Percentiles rank a stretch among this genome's conserved stretches.
Conservation (phyloP, 169 alveolate genomes). For the Plasmodium chabaudi region DNA sequence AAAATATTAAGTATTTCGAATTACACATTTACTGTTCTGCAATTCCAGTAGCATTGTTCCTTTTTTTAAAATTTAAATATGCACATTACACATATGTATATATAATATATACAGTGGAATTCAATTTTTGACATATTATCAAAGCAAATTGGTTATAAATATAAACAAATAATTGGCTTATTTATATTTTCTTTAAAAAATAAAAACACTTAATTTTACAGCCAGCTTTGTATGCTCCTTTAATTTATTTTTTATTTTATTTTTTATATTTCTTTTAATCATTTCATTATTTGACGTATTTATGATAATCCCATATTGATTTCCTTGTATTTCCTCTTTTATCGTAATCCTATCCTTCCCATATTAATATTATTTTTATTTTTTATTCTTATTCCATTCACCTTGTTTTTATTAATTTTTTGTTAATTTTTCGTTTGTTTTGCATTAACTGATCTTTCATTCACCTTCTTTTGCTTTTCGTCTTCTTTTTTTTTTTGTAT, state of each 20-base stretch:
- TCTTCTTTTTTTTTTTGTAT: background rate
- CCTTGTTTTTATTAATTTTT: background rate
- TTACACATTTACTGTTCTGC: constrained; percentile 37
- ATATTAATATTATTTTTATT: background rate
- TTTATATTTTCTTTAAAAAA: too few species aligned
- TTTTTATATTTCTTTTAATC: constrained; percentile 15
- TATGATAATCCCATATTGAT: too few species aligned
- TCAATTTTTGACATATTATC: constrained; percentile 2
- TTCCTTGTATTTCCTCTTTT: too few species aligned
- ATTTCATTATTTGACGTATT: background rate
- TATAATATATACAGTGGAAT: constrained; percentile 2
- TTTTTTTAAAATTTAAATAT: background rate
- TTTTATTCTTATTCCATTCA: background rate
- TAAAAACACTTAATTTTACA: constrained; percentile 2
- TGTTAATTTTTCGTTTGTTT: constrained; percentile 6
- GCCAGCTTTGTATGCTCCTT: background rate
- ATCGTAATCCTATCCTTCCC: background rate
- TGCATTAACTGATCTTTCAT: background rate
- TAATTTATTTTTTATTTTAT: background rate
- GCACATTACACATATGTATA: background rate
- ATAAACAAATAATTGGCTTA: background rate
- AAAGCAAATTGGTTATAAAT: constrained; percentile 15
- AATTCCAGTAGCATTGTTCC: constrained; percentile 8
- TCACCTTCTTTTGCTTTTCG: constrained; percentile 5
- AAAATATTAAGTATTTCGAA: background rate